Conservation (phyloP, 2,329 filamentous ascomycete species). For the Aspergillus candidus region DNA sequence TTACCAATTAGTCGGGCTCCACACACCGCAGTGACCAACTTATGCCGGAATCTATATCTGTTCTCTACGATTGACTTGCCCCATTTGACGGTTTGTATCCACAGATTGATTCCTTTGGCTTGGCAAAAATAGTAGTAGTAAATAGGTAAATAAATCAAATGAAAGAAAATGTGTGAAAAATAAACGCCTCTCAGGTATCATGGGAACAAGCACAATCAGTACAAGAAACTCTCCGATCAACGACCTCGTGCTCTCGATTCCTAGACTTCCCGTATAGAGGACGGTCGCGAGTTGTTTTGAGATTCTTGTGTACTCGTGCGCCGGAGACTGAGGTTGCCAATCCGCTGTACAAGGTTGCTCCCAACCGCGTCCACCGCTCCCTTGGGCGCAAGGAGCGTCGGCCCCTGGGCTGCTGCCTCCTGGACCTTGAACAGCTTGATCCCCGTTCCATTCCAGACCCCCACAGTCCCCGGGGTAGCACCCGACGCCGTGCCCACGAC, state of each 20-base stretch:
- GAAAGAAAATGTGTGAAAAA: not conserved
- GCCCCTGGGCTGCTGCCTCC: slow-evolving; percentile 71
- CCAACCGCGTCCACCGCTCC: slow-evolving; percentile 92
- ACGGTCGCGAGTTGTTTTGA: slow-evolving; percentile 21
- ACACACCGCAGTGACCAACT: no score
- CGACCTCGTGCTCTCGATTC: no score
- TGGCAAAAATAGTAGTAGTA: not conserved
- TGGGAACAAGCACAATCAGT: slow-evolving; percentile 10
- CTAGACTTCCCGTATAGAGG: slow-evolving; percentile 34
- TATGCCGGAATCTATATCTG: no score
- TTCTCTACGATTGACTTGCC: no score
- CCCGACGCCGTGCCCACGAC: slow-evolving; percentile 46
- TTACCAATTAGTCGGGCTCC: no score
- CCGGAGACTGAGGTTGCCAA: slow-evolving; percentile 69
- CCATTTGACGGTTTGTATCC: no score
- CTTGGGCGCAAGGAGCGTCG: slow-evolving; percentile 74
- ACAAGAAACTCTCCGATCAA: slow-evolving; percentile 2
- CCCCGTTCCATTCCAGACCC: slow-evolving; percentile 86
- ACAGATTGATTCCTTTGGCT: no score
- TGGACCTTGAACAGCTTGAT: slow-evolving; percentile 88
- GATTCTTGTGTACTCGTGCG: slow-evolving; percentile 30
- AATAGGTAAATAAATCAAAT: not conserved
- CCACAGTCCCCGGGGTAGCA: slow-evolving; percentile 70
- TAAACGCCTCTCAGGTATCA: slow-evolving; percentile 17
- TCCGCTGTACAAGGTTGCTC: slow-evolving; percentile 78